phyloP scores from a whole-genome alignment of 2,329 filamentous ascomycete species.

The Neopestalotiopsis clavispora region DNA sequence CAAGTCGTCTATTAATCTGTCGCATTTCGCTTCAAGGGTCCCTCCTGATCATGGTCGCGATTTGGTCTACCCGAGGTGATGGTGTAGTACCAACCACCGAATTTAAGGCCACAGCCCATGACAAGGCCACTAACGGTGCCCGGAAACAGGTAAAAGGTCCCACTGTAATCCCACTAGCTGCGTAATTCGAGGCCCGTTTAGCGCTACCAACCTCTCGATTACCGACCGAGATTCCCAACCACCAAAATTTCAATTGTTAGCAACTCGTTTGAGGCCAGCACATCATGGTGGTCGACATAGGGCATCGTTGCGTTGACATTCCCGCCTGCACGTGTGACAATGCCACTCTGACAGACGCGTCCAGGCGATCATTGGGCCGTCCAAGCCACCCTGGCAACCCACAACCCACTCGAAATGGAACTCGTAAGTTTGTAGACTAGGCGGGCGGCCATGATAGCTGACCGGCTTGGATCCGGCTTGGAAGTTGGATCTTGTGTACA shows the following conservation, averaged over 20 bases:
- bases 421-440: not conserved
- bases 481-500: not conserved
- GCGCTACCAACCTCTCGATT: conserved; percentile 2
- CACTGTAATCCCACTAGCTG: not conserved
- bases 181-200: conserved; percentile 1
- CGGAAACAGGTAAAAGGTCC: not conserved
- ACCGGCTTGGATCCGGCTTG: not conserved
- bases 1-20: not conserved
- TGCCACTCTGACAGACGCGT: not conserved
- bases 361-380: not conserved
- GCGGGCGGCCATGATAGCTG: not conserved
- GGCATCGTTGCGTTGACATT: not conserved
- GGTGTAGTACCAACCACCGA: not conserved
- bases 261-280: conserved; percentile 6
- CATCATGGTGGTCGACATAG: conserved; percentile 6
- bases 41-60: not conserved
- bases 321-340: not conserved
- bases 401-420: not conserved
- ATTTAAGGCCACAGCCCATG: not conserved
- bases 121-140: not conserved
- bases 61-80: not conserved
- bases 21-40: conserved; percentile 13
- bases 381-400: not conserved
- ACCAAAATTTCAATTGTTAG: not conserved
- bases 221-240: conserved; percentile 8